Base-by-base conservation (phyloP, 257 asterid species). In the Catharanthus roseus region DNA sequence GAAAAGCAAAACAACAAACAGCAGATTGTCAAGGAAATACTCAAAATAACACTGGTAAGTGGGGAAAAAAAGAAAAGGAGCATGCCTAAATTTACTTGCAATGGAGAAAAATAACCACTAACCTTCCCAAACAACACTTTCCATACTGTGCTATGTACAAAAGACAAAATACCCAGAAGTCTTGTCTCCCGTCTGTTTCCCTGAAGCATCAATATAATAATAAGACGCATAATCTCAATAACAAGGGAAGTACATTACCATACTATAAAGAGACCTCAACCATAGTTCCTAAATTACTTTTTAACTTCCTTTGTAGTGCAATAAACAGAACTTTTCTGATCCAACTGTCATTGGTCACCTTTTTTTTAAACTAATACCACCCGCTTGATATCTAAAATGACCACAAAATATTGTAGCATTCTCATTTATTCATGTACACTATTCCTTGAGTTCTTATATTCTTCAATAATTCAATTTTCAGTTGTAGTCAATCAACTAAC, bases 111-210 rank as follows among this genome's bases (percentile, higher is more conserved):
- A 28, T 0, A 3, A 47, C 10, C 9, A n/a, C 72, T 29, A 49
- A 67, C 72, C 72, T 67, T 67, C 75, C 97, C 97, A 74, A 91
- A 89, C 80, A 91, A 83, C 80, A 87, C 92, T 81, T 91, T 91
- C 97, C 97, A 91, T 65, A 91, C 96, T 16, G 97, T 91, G 84
- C 96, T 91, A 70, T 91, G 97, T 68, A 91, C 90, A 79, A 91
- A 91, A 70, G 97, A 91, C 57, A 91, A 77, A 65, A 91, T 91
- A 55, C 97, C 96, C 80, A 91, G 75, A n/a, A 91, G 76, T 28
- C 96, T 77, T 66, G 95, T 89, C 85, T 91, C 97, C 83, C 97
- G 89, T 75, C 95, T 85, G 83, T 89, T 89, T 63, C 96, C 97
- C 97, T 91, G 64, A 54, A 75, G 56, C 77, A 80, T 75, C 72